Base-by-base conservation (phyloP, 116 monocot genomes). In the Papilionanthe hybrid region DNA sequence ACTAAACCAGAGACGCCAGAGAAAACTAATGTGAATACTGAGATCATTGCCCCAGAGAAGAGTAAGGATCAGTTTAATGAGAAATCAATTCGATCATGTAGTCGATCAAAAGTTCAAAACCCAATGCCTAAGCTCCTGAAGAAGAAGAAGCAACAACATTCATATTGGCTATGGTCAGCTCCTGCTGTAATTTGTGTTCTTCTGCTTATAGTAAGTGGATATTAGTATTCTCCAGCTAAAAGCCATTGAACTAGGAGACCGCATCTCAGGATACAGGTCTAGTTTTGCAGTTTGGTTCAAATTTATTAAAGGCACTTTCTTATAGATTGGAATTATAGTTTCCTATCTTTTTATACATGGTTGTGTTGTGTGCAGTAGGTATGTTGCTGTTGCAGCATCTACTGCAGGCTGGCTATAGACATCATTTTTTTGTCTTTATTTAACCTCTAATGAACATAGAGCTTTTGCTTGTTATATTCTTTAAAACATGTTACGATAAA, bases 101-200 rank as follows among this genome's bases (percentile, higher is more conserved):
- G 67, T 56, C 50, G 55, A 7, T 45, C 67, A 7, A 91, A 77
- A 81, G 81, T 43, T 55, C 66, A 81, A 11, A 78, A 82, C 29
- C 86, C 78, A 63, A 78, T 84, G 1, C 90, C 89, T 0, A 91
- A 80, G 79, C 68, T 42, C 50, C 78, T 97, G n/a, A 83, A 84
- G 23, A 92, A 82, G 83, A 91, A 83, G 88, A 98, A 90, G 75
- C 94, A 94, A 37, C 75, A 89, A 0, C 66, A 87, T 1, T 83
- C 92, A 0, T 87, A 91, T 67, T 87, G 80, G 88, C 20, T 80
- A 4, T 92, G 88, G 91, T 86, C 81, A 56, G 85, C 75, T 48
- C 79, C 88, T 69, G 89, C 83, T 5, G 82, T 57, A 10, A 37
- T 83, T 23, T 28, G 82, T 6, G 83, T 77, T 12, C 18, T 90